Evolutionary conservation across 2,329 filamentous ascomycete genomes (phyloP).

Genomic region (Colletotrichum agaves): DNA sequence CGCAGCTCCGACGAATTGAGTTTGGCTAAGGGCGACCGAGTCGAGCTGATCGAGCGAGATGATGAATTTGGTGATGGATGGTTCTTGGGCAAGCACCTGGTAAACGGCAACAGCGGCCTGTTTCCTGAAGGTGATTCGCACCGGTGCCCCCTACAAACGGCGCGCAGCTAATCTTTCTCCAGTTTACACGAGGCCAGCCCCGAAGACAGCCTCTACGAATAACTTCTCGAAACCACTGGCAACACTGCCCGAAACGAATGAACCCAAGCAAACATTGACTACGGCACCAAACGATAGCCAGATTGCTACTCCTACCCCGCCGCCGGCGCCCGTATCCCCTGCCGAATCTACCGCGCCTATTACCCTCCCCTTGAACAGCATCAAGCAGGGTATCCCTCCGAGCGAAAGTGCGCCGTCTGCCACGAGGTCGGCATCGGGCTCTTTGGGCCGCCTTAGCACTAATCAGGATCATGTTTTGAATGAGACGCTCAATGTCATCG

Average conservation of each 20-base stretch:
- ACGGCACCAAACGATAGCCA: background rate
- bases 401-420: slow-evolving; percentile 50
- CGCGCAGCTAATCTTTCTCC: slow-evolving; percentile 19
- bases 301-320: slow-evolving; percentile 14
- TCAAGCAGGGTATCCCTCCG: slow-evolving; percentile 48
- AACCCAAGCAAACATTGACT: slow-evolving; percentile 40
- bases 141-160: slow-evolving; percentile 35
- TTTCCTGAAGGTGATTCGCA: slow-evolving; percentile 79
- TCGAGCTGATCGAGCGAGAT: slow-evolving; percentile 85
- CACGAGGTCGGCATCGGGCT: slow-evolving; percentile 39
- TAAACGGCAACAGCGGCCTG: slow-evolving; percentile 78
- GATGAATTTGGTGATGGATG: slow-evolving; percentile 91
- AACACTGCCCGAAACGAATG: slow-evolving; percentile 45
- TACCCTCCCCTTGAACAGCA: slow-evolving; percentile 54
- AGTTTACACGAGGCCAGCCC: slow-evolving; percentile 72
- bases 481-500: slow-evolving; percentile 94
- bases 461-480: slow-evolving; percentile 81
- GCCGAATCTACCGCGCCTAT: slow-evolving; percentile 48
- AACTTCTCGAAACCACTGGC: slow-evolving; percentile 46
- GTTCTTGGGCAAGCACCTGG: slow-evolving; percentile 81
- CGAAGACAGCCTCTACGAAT: slow-evolving; percentile 53
- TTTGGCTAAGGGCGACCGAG: slow-evolving; percentile 83
- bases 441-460: slow-evolving; percentile 53
- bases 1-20: slow-evolving; percentile 94
- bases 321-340: slow-evolving; percentile 41